Evolutionary conservation across 2,329 filamentous ascomycete genomes (phyloP).

Genomic region (Thielaviopsis ethacetica): DNA sequence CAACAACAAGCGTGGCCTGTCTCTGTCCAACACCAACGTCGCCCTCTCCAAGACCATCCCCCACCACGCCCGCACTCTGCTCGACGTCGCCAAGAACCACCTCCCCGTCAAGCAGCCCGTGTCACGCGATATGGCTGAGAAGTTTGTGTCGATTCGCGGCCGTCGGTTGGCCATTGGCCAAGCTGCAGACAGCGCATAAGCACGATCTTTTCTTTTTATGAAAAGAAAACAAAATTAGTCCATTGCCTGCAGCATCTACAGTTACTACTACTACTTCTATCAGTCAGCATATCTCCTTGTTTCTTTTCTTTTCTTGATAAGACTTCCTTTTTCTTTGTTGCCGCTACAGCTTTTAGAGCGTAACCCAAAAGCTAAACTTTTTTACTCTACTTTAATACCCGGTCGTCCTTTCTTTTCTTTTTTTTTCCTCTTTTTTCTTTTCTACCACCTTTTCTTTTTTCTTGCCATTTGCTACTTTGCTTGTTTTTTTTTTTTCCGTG

Average conservation of each 20-base stretch:
- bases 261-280: no score
- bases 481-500: background rate
- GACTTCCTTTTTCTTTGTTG: constrained; percentile 10
- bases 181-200: no score
- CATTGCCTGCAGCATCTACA: no score
- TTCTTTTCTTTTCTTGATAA: background rate
- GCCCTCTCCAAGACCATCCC: constrained; percentile 3
- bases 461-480: background rate
- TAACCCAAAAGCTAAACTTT: background rate
- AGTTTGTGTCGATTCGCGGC: constrained; percentile 3
- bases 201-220: no score
- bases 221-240: no score
- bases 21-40: constrained; percentile 8
- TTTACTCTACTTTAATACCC: background rate
- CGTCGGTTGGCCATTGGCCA: constrained; percentile 1
- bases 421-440: constrained; percentile 4
- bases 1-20: constrained; percentile 16
- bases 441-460: constrained; percentile 6
- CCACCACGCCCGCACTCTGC: background rate
- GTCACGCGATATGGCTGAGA: constrained; percentile 1
- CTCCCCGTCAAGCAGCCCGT: background rate
- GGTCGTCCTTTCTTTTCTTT: background rate
- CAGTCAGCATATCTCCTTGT: background rate
- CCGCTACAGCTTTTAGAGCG: constrained; percentile 9
- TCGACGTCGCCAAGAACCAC: constrained; percentile 5